These are phyloP conservation scores for Chaetomium tenue DNA, from an alignment of 495 filamentous ascomycete genomes.

Conservation along the genomic window DNA sequence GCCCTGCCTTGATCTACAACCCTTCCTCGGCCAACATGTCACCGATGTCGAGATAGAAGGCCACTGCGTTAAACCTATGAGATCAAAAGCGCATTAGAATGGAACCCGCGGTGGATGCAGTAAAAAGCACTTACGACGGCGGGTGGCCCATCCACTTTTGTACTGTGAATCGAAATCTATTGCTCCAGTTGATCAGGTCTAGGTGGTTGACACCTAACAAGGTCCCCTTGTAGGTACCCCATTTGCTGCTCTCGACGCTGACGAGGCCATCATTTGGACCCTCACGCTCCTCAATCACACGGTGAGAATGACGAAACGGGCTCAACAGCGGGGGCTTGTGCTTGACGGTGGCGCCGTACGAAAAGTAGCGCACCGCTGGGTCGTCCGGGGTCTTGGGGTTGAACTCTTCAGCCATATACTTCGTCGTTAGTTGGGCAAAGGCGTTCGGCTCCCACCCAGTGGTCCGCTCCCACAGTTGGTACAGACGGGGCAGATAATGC, in stretches of 20 bases:
- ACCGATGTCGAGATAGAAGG: constrained; percentile 89
- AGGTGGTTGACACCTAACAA: constrained; percentile 84
- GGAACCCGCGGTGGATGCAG: neutral
- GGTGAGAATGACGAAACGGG: constrained; percentile 70
- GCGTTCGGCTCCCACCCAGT: constrained; percentile 76
- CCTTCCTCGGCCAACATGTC: constrained; percentile 79
- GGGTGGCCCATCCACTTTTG: constrained; percentile 66
- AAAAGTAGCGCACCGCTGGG: constrained; percentile 80
- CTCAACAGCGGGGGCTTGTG: constrained; percentile 61
- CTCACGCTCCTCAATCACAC: constrained; percentile 66
- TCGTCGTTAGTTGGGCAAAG: constrained; percentile 77
- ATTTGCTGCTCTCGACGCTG: constrained; percentile 77
- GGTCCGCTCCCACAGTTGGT: constrained; percentile 58
- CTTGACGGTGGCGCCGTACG: constrained; percentile 73
- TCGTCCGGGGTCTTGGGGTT: constrained; percentile 76
- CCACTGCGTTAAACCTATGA: constrained; percentile 86
- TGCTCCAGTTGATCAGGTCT: constrained; percentile 96
- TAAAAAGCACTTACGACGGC: constrained; percentile 56
- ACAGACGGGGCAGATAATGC: constrained; percentile 62
- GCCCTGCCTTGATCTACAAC: constrained; percentile 38
- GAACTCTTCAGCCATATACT: constrained; percentile 80
- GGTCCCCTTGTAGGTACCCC: constrained; percentile 93
- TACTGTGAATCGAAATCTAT: constrained; percentile 69
- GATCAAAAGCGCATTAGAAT: constrained; percentile 10
- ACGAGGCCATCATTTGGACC: constrained; percentile 93